Percentiles rank a stretch among this genome's conserved stretches.
phyloP scores from a whole-genome alignment of 345 rosid species.

The Theobroma cacao region DNA sequence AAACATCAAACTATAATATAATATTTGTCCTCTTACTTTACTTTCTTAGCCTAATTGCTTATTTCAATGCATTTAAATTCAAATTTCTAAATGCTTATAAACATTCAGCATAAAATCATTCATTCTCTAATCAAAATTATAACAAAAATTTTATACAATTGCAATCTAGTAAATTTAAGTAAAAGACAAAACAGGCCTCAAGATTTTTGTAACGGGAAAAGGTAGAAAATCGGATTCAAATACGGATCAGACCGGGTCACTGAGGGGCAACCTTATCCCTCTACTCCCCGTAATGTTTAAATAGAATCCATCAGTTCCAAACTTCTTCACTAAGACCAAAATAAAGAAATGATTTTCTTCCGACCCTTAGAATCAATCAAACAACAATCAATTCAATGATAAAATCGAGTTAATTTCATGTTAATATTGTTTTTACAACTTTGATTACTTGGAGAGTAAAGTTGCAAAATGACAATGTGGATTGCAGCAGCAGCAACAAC shows the following conservation, averaged over 20 bases:
- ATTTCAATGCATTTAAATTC: too few relatives aligned
- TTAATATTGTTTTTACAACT: neutral
- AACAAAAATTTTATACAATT: too few relatives aligned
- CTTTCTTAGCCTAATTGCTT: too few relatives aligned
- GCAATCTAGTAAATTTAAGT: too few relatives aligned
- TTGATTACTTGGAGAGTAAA: neutral
- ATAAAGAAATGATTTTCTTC: neutral
- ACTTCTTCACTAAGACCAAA: neutral
- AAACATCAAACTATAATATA: too few relatives aligned
- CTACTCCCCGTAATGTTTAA: neutral
- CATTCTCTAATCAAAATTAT: too few relatives aligned
- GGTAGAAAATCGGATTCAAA: neutral
- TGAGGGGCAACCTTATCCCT: neutral
- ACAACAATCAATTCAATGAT: neutral
- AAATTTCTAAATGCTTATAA: too few relatives aligned
- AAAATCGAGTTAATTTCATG: neutral
- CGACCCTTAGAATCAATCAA: neutral
- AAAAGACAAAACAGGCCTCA: too few relatives aligned
- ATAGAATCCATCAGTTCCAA: neutral
- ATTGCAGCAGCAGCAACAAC: slow-evolving; percentile 1
- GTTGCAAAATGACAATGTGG: neutral
- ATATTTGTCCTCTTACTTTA: too few relatives aligned
- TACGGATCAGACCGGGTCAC: neutral
- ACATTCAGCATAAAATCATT: too few relatives aligned
- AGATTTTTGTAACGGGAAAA: too few relatives aligned